These are phyloP conservation scores for Wickerhamiella pararugosa DNA, from an alignment of 1,139 yeast species.

Conservation along the genomic window DNA sequence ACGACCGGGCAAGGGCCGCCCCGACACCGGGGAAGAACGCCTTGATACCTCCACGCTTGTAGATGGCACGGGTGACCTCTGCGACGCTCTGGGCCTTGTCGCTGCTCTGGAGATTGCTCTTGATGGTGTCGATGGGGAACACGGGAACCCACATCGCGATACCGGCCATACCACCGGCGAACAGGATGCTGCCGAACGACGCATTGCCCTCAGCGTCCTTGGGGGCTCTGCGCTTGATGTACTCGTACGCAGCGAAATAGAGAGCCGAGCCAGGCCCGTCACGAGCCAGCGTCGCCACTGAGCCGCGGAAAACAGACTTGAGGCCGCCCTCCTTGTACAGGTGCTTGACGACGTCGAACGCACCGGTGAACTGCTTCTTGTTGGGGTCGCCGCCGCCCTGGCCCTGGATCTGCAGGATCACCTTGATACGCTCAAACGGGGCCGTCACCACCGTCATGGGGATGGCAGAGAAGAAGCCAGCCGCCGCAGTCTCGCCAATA, in stretches of 20 bases:
- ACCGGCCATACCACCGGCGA: constrained; percentile 94
- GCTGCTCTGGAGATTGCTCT: constrained; percentile 69
- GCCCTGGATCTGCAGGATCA: constrained; percentile 72
- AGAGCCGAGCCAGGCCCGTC: constrained; percentile 99
- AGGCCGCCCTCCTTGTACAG: constrained; percentile 74
- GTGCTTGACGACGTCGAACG: constrained; percentile 46
- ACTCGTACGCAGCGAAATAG: constrained; percentile 89
- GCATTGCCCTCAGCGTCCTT: constrained; percentile 40
- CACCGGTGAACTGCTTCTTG: constrained; percentile 33
- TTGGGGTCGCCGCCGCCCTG: constrained; percentile 24
- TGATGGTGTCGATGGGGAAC: constrained; percentile 92
- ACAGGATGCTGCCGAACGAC: constrained; percentile 57
- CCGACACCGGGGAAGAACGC: constrained; percentile 98
- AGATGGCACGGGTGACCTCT: constrained; percentile 50
- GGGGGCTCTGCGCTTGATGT: constrained; percentile 37
- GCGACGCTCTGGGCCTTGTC: constrained; percentile 42
- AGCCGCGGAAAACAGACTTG: constrained; percentile 76
- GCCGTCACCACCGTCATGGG: constrained; percentile 95
- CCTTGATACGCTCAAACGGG: constrained; percentile 92
- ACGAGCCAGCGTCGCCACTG: constrained; percentile 82
- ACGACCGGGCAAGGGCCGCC: constrained; percentile 84
- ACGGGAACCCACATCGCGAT: constrained; percentile 94
- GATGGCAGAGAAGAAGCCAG: constrained; percentile 90
- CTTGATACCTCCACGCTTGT: constrained; percentile 60
- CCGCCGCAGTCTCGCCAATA: constrained; percentile 64